These are phyloP conservation scores for Mortierella sp. DNA, from an alignment of 371 early-diverging fungal genomes.

Conservation along the genomic window DNA sequence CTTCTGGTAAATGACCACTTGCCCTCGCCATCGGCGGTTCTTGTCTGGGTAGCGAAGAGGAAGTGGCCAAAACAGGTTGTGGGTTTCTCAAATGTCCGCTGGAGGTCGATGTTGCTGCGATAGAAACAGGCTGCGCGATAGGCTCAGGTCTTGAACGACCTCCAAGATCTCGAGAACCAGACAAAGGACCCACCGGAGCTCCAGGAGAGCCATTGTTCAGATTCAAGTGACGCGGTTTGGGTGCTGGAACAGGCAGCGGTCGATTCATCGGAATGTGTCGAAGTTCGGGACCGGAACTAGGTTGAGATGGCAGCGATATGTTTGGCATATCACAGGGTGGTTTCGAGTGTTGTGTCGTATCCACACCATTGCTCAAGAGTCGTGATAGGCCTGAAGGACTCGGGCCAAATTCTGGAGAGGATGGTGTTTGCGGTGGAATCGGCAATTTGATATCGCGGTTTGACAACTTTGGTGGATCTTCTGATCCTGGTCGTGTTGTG, in stretches of 20 bases:
- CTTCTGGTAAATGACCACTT: conserved; percentile 16
- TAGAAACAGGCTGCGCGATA: background rate
- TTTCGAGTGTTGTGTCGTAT: conserved; percentile 5
- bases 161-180: background rate
- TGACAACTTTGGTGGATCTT: conserved; percentile 3
- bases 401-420: background rate
- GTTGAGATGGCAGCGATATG: conserved; percentile 6
- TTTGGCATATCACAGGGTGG: conserved; percentile 10
- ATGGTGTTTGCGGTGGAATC: conserved; percentile 1
- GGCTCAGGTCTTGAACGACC: conserved; percentile 4
- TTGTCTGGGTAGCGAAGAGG: conserved; percentile 10
- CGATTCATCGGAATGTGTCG: conserved; percentile 38
- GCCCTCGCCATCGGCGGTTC: conserved; percentile 3
- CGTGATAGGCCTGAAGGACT: conserved; percentile 35
- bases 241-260: conserved; percentile 45
- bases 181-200: background rate
- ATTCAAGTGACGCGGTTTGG: conserved; percentile 37
- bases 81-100: conserved; percentile 20
- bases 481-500: conserved; percentile 16
- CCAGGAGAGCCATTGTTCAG: background rate
- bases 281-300: conserved; percentile 18
- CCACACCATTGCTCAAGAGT: conserved; percentile 5
- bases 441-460: conserved; percentile 23
- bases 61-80: background rate
- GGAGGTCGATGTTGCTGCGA: background rate